Conservation (phyloP, 2,329 filamentous ascomycete genomes). For the Acephala macrosclerotiorum region DNA sequence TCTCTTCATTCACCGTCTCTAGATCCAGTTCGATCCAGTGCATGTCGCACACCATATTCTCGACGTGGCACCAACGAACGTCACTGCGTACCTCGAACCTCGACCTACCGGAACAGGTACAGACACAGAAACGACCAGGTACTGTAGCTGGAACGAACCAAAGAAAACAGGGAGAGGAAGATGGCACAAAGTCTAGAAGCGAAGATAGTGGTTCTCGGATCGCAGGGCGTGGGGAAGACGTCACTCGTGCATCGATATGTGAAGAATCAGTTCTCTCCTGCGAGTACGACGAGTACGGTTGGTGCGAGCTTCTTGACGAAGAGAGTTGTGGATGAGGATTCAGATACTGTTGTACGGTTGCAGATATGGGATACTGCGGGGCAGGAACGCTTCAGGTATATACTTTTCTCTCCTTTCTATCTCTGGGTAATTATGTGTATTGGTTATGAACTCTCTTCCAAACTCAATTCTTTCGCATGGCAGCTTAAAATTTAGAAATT, state of each 20-base stretch:
- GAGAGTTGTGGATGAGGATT: slow-evolving; percentile 81
- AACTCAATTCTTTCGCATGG: slow-evolving; percentile 3
- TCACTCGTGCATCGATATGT: slow-evolving; percentile 76
- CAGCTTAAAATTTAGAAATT: neutral
- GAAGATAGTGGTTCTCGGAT: slow-evolving; percentile 83
- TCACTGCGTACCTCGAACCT: neutral
- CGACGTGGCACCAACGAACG: slow-evolving; percentile 8
- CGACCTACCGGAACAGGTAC: neutral
- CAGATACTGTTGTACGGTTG: slow-evolving; percentile 85
- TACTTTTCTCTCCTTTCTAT: slow-evolving; percentile 4
- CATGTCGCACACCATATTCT: neutral
- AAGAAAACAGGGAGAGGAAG: slow-evolving; percentile 4
- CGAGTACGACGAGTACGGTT: slow-evolving; percentile 65
- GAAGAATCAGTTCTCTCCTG: slow-evolving; percentile 43
- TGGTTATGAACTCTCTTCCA: neutral
- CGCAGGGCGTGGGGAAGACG: slow-evolving; percentile 82
- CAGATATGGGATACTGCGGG: slow-evolving; percentile 98
- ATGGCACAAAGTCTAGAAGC: slow-evolving; percentile 71
- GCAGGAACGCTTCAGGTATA: slow-evolving; percentile 84
- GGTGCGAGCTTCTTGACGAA: slow-evolving; percentile 84
- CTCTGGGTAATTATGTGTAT: neutral
- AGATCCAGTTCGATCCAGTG: neutral
- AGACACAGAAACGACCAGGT: neutral
- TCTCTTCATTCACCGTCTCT: neutral
- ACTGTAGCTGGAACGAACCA: no score